Percentiles rank a stretch among this genome's conserved stretches.
Conservation (phyloP, 768 basidiomycete species). For the Lentinus tigrinus region DNA sequence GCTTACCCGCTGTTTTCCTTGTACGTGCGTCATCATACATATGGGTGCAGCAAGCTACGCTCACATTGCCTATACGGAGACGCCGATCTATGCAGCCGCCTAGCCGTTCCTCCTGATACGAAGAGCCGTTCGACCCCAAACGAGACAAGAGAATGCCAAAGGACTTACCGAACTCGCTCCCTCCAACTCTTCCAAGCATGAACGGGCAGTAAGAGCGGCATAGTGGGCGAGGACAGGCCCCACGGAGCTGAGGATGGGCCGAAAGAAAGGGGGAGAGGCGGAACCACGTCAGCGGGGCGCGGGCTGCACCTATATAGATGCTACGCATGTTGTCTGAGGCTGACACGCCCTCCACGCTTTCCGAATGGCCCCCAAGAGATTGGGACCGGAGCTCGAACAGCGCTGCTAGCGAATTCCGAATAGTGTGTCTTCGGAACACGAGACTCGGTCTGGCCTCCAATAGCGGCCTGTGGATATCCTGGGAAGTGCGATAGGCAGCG, state of each 20-base stretch:
- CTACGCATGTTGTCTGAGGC: neutral
- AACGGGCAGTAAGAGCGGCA: slow-evolving; percentile 22
- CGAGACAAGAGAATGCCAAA: neutral
- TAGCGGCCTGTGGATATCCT: slow-evolving; percentile 7
- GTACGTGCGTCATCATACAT: too few relatives aligned
- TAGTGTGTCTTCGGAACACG: slow-evolving; percentile 6
- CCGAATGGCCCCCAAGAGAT: slow-evolving; percentile 2
- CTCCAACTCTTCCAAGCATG: slow-evolving; percentile 34
- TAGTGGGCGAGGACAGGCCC: slow-evolving; percentile 2
- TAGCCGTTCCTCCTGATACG: neutral
- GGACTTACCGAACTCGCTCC: slow-evolving; percentile 35
- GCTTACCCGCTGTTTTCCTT: neutral
- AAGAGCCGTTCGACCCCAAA: neutral
- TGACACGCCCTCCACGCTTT: neutral
- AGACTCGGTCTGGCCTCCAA: slow-evolving; percentile 6
- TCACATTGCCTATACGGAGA: too few relatives aligned
- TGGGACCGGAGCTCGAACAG: slow-evolving; percentile 4
- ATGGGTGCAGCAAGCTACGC: too few relatives aligned
- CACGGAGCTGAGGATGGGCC: neutral
- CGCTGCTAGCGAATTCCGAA: slow-evolving; percentile 22
- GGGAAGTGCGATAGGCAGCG: slow-evolving; percentile 3
- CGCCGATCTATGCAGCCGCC: too few relatives aligned
- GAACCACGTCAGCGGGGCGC: neutral
- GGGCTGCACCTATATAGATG: slow-evolving; percentile 1
- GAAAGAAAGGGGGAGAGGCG: neutral